Base-by-base conservation (phyloP, 306 rosid genomes). In the Mimosa bimucronata region DNA sequence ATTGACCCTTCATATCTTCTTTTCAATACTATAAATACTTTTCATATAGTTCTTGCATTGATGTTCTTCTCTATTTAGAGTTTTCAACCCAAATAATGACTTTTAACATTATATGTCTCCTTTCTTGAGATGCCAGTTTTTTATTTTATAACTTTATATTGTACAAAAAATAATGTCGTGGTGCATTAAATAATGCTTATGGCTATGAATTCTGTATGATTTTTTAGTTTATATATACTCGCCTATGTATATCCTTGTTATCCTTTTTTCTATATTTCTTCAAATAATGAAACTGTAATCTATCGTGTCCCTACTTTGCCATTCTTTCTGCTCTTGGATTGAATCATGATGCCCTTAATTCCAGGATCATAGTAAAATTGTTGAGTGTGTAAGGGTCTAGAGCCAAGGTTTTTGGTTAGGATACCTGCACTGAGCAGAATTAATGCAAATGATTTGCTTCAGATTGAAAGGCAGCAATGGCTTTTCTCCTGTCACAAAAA, bases 1-100 rank as follows among this genome's bases (percentile, higher is more conserved):
- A 86, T 68, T 19, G 23, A 71, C 40, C 77, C 5, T 50, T 72
- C 55, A 30, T 21, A 50, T 57, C 57, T 73, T 45, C 69, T 81
- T 78, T 57, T 14, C 28, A 73, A 64, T 46, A 3, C 12, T 15
- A 12, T 75, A 64, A 25, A 67, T 48, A 69, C n/a, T 66, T 73
- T 40, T 78, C 69, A 9, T 74, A n/a, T 73, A 21, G 69, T 44
- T 66, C 73, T 28, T 79, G 14, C 42, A 68, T 30, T 7, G 30
- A 70, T 57, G 11, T 23, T 68, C 15, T 50, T 48, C 6, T 28
- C 21, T 48, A 13, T 65, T n/a, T 41, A 45, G 53, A 31, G 67
- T 29, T 57, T 78, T 19, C 64, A 61, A 12, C 9, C 26, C 7
- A 14, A 65, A 44, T 34, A 44, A 60, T 15, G 58, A 73, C 37